These are phyloP conservation scores for Lotus japonicus DNA, from an alignment of 306 rosid species.

Conservation along the genomic window DNA sequence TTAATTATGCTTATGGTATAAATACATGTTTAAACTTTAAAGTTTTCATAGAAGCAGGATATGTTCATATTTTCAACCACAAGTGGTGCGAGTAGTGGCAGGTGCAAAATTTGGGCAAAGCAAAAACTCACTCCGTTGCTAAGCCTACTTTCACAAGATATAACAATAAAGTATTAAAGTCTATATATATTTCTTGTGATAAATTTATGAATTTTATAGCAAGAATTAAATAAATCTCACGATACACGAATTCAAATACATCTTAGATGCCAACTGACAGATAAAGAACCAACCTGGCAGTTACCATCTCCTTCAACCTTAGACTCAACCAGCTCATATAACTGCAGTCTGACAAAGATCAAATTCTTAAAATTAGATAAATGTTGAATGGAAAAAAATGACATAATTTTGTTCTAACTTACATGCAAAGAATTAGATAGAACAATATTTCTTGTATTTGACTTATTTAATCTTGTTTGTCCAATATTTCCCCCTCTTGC, in stretches of 20 bases:
- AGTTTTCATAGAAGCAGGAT: neutral
- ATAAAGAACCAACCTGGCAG: constrained; percentile 71
- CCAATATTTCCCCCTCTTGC: neutral
- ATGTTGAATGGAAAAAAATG: neutral
- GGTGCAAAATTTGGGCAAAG: neutral
- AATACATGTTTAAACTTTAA: neutral
- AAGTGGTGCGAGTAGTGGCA: neutral
- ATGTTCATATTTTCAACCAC: neutral
- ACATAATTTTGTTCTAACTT: neutral
- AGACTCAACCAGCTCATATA: constrained; percentile 80
- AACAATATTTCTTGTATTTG: constrained; percentile 4
- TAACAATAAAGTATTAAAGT: too few species aligned
- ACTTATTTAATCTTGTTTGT: neutral
- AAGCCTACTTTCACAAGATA: constrained; percentile 8
- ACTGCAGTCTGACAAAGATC: constrained; percentile 53
- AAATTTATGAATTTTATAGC: neutral
- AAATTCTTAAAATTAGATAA: constrained; percentile 24
- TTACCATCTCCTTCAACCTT: constrained; percentile 94
- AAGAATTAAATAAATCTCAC: constrained; percentile 1
- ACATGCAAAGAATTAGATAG: neutral
- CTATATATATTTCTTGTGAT: too few species aligned
- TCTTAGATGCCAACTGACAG: neutral
- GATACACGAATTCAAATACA: constrained; percentile 2
- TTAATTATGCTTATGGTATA: neutral
- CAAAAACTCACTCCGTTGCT: neutral